Evolutionary conservation across 805 yeast genomes (phyloP), one percentile per base, ranked within the genome.

Genomic region (Pichia eremophila): DNA sequence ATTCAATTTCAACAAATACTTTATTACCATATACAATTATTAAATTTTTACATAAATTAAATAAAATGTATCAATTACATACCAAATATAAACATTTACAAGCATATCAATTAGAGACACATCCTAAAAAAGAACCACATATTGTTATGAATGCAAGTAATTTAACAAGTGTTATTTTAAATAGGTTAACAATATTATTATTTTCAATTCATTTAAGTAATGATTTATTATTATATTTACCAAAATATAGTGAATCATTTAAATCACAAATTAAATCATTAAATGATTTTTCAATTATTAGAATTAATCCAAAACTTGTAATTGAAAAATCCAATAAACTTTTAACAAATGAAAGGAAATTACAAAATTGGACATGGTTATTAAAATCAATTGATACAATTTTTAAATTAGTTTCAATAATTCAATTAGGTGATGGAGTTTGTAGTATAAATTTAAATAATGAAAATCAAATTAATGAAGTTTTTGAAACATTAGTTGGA

Each of bases 361-460:
- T 44, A 8, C 47, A 25, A 41, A 41, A 27, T 25, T 48, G 51
- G 51, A 27, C 40, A 28, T 48, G 47, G 47, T 39, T 49, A 32
- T 37, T 51, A 12, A 40, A 45, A 37, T 48, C 50, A 4, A 29
- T 42, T 28, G 48, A 45, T 39, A 52, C 70, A 1, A 56, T 69
- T 1, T 51, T 60, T 32, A 67, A 65, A 10, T 54, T 66, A 12
- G 60, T 69, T 8, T 53, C 61, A 12, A 46, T 71, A 22, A 47
- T 74, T 17, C 72, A 71, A 44, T 44, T 73, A 9, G 75, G 73
- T 5, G 60, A 63, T 48, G 75, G 74, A 11, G 57, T 60, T 8
- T 56, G 65, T n/a, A 61, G 52, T 12, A 31, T 40, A 38, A 41
- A 36, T 8, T 28, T 44, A 9, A 4, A 31, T 22, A 43, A 34